These are phyloP conservation scores for Biscutella laevigata DNA, from an alignment of 441 rosid species.

Conservation along the genomic window DNA sequence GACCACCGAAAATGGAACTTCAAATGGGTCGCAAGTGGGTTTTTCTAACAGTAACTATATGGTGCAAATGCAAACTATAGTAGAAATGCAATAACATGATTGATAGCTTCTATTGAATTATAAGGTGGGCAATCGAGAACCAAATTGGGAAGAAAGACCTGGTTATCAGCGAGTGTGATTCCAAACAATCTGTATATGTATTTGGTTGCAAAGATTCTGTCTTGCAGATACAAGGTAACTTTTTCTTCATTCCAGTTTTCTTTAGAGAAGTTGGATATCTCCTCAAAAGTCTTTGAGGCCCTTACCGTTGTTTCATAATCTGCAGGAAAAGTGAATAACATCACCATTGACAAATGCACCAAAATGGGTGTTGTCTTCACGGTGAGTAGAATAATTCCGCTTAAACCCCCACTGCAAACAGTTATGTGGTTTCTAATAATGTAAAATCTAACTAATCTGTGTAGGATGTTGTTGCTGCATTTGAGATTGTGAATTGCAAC, in stretches of 20 bases:
- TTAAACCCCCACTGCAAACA: not conserved
- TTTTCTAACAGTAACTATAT: not conserved
- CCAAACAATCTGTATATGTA: conserved; percentile 81
- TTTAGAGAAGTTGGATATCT: not conserved
- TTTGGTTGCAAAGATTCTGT: conserved; percentile 97
- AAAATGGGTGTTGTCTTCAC: conserved; percentile 83
- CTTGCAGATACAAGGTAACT: conserved; percentile 81
- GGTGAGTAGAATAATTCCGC: conserved; percentile 37
- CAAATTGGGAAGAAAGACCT: conserved; percentile 78
- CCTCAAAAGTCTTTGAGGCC: not conserved
- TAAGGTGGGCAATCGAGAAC: conserved; percentile 92
- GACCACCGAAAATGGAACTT: conserved; percentile 89
- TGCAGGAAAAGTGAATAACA: conserved; percentile 93
- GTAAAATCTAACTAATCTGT: conserved; percentile 8
- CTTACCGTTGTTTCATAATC: conserved; percentile 19
- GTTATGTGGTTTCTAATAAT: conserved; percentile 7
- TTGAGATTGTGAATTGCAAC: conserved; percentile 85
- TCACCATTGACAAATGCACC: conserved; percentile 88
- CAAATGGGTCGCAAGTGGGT: conserved; percentile 97
- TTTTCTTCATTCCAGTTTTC: not conserved
- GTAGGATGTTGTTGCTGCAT: conserved; percentile 97
- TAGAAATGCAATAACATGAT: not conserved
- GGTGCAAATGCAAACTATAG: not conserved
- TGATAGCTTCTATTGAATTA: conserved; percentile 5
- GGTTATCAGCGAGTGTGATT: conserved; percentile 81